Conservation (phyloP, 2,329 filamentous ascomycete genomes). For the Aureobasidium sp. region DNA sequence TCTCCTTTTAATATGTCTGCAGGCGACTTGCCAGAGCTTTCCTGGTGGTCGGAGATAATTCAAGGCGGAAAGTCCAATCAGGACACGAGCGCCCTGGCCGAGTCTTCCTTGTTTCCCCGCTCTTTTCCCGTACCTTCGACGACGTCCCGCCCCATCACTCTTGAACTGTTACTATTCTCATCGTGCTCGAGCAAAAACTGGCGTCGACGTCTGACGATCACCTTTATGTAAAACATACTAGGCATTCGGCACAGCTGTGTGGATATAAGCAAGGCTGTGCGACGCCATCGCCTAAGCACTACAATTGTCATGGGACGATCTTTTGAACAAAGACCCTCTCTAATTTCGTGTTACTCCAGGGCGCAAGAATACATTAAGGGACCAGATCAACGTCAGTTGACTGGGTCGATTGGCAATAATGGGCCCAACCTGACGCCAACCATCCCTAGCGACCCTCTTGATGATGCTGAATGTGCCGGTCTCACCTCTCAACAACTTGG, state of each 20-base stretch:
- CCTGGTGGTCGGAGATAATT: background rate
- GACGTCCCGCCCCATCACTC: background rate
- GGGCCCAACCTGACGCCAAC: background rate
- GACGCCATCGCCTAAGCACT: background rate
- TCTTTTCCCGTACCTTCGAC: background rate
- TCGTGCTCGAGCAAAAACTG: background rate
- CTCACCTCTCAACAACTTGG: background rate
- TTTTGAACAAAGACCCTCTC: background rate
- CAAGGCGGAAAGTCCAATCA: background rate
- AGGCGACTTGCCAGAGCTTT: background rate
- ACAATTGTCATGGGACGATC: background rate
- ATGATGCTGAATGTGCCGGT: background rate
- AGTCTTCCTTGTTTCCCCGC: background rate
- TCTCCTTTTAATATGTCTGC: background rate
- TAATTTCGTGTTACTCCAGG: background rate
- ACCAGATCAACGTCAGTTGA: background rate
- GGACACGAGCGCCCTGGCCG: background rate
- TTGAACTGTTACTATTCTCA: background rate
- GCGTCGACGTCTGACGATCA: background rate
- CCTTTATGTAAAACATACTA: background rate
- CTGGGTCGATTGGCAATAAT: background rate
- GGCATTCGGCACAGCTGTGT: background rate
- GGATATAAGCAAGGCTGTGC: background rate
- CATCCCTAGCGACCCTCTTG: background rate
- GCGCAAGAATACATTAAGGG: background rate